Conservation (phyloP, 2,329 filamentous ascomycete species). For the Orbilia brochopaga region DNA sequence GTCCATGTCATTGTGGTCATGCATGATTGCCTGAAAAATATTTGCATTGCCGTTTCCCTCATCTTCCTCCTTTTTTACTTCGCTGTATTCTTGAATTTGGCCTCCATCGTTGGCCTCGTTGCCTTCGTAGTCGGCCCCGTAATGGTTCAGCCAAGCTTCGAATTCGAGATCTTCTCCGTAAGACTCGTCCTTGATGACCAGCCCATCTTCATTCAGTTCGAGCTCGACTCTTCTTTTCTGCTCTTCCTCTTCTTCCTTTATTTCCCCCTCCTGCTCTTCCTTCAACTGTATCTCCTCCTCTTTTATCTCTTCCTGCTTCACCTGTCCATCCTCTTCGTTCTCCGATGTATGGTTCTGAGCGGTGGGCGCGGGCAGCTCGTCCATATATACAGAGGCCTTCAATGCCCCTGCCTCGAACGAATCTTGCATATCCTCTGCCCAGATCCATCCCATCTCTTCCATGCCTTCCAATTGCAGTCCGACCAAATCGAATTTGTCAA, state of each 20-base stretch:
- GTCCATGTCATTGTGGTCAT: background rate
- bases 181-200: too few relatives aligned
- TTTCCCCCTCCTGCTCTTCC: too few relatives aligned
- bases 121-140: too few relatives aligned
- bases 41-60: background rate
- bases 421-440: constrained; percentile 34
- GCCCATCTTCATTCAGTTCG: too few relatives aligned
- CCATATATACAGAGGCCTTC: constrained; percentile 35
- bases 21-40: background rate
- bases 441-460: constrained; percentile 45
- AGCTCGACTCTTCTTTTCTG: too few relatives aligned
- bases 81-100: too few relatives aligned
- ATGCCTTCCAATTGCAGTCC: constrained; percentile 37
- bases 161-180: too few relatives aligned
- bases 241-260: too few relatives aligned
- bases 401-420: constrained; percentile 38
- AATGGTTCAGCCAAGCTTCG: too few relatives aligned
- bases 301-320: too few relatives aligned
- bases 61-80: background rate
- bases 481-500: constrained; percentile 29
- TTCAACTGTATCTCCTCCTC: too few relatives aligned
- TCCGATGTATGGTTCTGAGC: background rate
- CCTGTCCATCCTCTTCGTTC: background rate
- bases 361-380: background rate
- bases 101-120: too few relatives aligned